These are phyloP conservation scores for Sambucus nigra DNA, from an alignment of 129 eudicot species.

Conservation along the genomic window DNA sequence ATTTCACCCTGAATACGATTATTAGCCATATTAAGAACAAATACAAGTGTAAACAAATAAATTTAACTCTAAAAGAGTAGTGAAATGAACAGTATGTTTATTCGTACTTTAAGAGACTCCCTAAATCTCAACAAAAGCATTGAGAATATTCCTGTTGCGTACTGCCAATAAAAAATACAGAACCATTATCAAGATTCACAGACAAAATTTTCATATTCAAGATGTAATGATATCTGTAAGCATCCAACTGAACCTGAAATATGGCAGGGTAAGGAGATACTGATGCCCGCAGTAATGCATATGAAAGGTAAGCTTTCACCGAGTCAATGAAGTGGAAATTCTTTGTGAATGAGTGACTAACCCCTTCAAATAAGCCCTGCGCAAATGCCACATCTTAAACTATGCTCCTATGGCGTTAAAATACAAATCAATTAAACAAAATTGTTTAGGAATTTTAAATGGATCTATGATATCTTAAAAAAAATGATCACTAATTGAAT, in stretches of 20 bases:
- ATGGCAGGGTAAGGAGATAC: slow-evolving; percentile 68
- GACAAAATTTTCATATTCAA: not conserved
- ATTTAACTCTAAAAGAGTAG: not conserved
- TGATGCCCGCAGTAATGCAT: slow-evolving; percentile 77
- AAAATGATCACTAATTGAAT: no score
- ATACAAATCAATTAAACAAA: not conserved
- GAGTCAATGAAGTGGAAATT: slow-evolving; percentile 87
- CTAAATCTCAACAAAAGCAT: slow-evolving; percentile 86
- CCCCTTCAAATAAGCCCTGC: slow-evolving; percentile 95
- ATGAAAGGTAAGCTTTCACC: slow-evolving; percentile 85
- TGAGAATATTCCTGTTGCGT: slow-evolving; percentile 82
- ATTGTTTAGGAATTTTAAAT: no score
- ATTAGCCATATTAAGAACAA: not conserved
- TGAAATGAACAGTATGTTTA: not conserved
- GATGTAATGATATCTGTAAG: slow-evolving; percentile 8
- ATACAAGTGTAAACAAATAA: not conserved
- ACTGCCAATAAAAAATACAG: slow-evolving; percentile 35
- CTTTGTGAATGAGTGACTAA: slow-evolving; percentile 71
- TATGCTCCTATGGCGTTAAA: not conserved
- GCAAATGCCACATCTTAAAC: slow-evolving; percentile 15
- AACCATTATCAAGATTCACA: slow-evolving; percentile 8
- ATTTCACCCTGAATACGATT: slow-evolving; percentile 71
- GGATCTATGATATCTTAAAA: no score
- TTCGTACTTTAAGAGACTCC: slow-evolving; percentile 72
- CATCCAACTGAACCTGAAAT: slow-evolving; percentile 56